Evolutionary conservation across 2,329 filamentous ascomycete genomes (phyloP), one percentile per base, ranked within the genome.

Genomic region (Sporothrix curviconia): DNA sequence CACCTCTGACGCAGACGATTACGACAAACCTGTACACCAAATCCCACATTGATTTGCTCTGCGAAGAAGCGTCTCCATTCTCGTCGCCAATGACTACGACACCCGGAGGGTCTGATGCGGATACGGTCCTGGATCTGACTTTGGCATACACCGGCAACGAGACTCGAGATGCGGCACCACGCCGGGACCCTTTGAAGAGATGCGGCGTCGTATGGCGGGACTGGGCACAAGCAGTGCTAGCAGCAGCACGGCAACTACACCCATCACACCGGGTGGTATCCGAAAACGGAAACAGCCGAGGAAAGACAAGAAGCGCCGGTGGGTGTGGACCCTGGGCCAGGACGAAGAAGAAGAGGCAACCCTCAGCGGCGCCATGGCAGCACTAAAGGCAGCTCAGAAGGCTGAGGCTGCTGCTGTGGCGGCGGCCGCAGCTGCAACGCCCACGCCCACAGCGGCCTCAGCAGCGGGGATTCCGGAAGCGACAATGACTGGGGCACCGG

Each of bases 291-390:
- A 76, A 66, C 70, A 71, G 32, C 74, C 74, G 66, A 80, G 83
- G 62, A 84, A 73, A 65, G 83, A 85, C 62, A 85, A 83, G 75
- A 84, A 80, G 69, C 73, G 82, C 12, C 78, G 78, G 43, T 86
- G 83, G 83, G 79, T 83, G 36, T 86, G 83, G 83, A 86, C 83
- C 1, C 84, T 86, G 44, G 80, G 78, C 3, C 76, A 77, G 59
- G 79, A 80, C 1, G 76, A 75, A 1, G 70, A 76, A 7, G 71
- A 74, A 14, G 72, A 75, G 49, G 71, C 74, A 56, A 70, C 73
- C 32, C 67, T 76, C 4, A 74, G 64, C 55, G 64, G 62, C 6
- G 64, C 64, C 12, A 60, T 64, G 55, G 60, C 60, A 9, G 63
- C 64, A 8, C 61, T 65, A 44, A 63, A 57, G 49, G 63, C 64